A percentile compares a stretch with the other conserved stretches of the same genome.
phyloP scores from a whole-genome alignment of 805 yeast species.

The Ogataea pini region DNA sequence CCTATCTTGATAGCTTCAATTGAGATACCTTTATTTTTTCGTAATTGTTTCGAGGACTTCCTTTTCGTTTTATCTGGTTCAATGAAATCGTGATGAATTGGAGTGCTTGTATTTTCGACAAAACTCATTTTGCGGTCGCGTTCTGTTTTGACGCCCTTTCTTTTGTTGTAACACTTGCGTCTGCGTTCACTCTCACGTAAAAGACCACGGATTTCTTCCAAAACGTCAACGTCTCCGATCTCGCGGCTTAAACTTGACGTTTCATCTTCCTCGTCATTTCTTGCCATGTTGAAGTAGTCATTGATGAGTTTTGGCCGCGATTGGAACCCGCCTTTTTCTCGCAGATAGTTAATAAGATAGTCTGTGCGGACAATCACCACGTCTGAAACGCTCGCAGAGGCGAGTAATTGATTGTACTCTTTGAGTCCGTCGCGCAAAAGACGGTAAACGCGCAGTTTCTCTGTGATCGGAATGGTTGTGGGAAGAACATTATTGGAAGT shows the following conservation, averaged over 20 bases:
- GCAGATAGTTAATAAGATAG: slow-evolving; percentile 25
- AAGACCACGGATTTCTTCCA: slow-evolving; percentile 24
- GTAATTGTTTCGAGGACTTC: slow-evolving; percentile 4
- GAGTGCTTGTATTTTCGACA: slow-evolving; percentile 8
- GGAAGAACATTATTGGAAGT: not conserved
- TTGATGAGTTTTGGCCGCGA: slow-evolving; percentile 29
- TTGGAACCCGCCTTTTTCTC: slow-evolving; percentile 18
- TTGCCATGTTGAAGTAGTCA: slow-evolving; percentile 27
- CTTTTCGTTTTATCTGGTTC: slow-evolving; percentile 4
- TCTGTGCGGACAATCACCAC: slow-evolving; percentile 29
- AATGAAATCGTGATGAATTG: slow-evolving; percentile 8
- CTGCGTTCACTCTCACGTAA: slow-evolving; percentile 29
- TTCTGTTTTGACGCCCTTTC: slow-evolving; percentile 17
- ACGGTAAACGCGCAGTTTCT: slow-evolving; percentile 14
- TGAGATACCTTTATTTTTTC: slow-evolving; percentile 13
- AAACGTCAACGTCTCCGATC: slow-evolving; percentile 16
- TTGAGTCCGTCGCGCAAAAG: slow-evolving; percentile 26
- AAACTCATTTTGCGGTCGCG: slow-evolving; percentile 11
- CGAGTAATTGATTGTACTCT: slow-evolving; percentile 25
- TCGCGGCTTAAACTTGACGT: slow-evolving; percentile 14
- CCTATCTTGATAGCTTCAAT: slow-evolving; percentile 22
- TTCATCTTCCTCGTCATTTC: slow-evolving; percentile 26
- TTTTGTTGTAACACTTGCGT: slow-evolving; percentile 31
- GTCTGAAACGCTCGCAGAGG: slow-evolving; percentile 20
- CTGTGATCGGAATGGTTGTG: slow-evolving; percentile 1